These are phyloP conservation scores for Scheffersomyces titani DNA, from an alignment of 1,139 yeast genomes.

Conservation along the genomic window DNA sequence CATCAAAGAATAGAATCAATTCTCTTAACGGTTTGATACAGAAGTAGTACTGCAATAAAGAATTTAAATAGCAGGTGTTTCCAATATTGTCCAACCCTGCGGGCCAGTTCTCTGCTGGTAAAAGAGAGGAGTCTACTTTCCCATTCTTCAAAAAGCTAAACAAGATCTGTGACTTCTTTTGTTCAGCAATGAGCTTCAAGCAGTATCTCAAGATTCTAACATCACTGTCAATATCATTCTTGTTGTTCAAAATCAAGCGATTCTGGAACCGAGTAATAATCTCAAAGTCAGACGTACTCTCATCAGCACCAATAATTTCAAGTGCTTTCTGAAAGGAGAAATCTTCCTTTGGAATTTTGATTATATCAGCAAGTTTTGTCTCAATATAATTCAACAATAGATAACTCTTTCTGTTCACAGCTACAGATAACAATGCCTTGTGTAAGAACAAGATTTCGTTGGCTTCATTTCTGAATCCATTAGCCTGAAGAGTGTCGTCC, in stretches of 20 bases:
- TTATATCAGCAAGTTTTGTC: conserved; percentile 37
- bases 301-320: conserved; percentile 42
- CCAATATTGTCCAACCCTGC: conserved; percentile 93
- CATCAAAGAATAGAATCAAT: conserved; percentile 57
- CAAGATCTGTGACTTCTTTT: conserved; percentile 54
- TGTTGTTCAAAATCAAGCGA: conserved; percentile 17
- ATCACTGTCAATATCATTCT: conserved; percentile 25
- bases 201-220: conserved; percentile 53
- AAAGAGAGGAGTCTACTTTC: conserved; percentile 55
- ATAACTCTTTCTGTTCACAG: conserved; percentile 41
- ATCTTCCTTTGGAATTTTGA: conserved; percentile 14
- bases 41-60: conserved; percentile 85
- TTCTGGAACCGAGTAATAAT: conserved; percentile 56
- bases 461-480: conserved; percentile 48
- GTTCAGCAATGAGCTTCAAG: conserved; percentile 47
- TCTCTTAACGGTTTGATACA: conserved; percentile 81
- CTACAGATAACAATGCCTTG: conserved; percentile 41
- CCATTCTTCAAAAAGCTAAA: conserved; percentile 58
- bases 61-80: conserved; percentile 91
- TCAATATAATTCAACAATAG: conserved; percentile 50
- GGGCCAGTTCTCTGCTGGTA: conserved; percentile 75
- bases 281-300: conserved; percentile 55
- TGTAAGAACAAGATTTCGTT: conserved; percentile 44
- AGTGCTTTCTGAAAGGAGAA: conserved; percentile 37
- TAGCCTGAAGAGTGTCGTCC: conserved; percentile 62